These are phyloP conservation scores for Clonostachys rhizophaga DNA, from an alignment of 2,329 filamentous ascomycete genomes.

Conservation along the genomic window DNA sequence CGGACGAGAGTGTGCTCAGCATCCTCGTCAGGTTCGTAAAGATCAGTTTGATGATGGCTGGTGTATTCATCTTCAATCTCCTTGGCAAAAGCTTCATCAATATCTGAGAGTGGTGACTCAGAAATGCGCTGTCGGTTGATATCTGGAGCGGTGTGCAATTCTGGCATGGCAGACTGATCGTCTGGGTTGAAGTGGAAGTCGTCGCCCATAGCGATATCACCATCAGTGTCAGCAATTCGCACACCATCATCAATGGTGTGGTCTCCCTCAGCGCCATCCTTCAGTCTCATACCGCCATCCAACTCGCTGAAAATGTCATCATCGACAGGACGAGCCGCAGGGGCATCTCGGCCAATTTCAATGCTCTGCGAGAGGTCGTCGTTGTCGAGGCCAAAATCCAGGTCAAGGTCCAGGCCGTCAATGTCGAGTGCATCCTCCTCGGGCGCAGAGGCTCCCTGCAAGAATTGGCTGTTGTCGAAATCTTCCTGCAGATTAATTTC, in stretches of 20 bases:
- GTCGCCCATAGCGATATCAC: slow-evolving; percentile 57
- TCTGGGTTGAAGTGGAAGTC: slow-evolving; percentile 62
- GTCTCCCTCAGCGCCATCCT: too few species aligned
- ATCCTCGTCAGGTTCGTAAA: slow-evolving; percentile 59
- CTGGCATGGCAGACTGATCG: slow-evolving; percentile 53
- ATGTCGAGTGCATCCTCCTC: slow-evolving; percentile 52
- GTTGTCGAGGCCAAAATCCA: slow-evolving; percentile 71
- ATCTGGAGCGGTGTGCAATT: slow-evolving; percentile 36
- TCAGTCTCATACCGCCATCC: slow-evolving; percentile 36
- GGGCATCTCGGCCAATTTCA: slow-evolving; percentile 86
- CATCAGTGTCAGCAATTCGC: slow-evolving; percentile 59
- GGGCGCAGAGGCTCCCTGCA: slow-evolving; percentile 61
- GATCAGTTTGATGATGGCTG: slow-evolving; percentile 47
- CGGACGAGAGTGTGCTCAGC: slow-evolving; percentile 53
- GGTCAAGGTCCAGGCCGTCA: slow-evolving; percentile 66
- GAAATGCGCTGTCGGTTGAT: slow-evolving; percentile 58
- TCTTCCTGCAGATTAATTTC: slow-evolving; percentile 68
- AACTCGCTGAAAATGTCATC: slow-evolving; percentile 66
- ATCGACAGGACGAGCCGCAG: slow-evolving; percentile 60
- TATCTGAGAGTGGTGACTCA: slow-evolving; percentile 66
- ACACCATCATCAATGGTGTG: slow-evolving; percentile 48
- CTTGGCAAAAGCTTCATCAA: slow-evolving; percentile 57
- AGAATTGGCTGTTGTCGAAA: slow-evolving; percentile 72
- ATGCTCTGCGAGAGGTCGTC: slow-evolving; percentile 66
- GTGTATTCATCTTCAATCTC: slow-evolving; percentile 56